Percentiles rank a stretch among this genome's conserved stretches.
These are phyloP conservation scores for Apiospora saccharicola DNA, from an alignment of 2,329 filamentous ascomycete genomes.

Conservation along the genomic window DNA sequence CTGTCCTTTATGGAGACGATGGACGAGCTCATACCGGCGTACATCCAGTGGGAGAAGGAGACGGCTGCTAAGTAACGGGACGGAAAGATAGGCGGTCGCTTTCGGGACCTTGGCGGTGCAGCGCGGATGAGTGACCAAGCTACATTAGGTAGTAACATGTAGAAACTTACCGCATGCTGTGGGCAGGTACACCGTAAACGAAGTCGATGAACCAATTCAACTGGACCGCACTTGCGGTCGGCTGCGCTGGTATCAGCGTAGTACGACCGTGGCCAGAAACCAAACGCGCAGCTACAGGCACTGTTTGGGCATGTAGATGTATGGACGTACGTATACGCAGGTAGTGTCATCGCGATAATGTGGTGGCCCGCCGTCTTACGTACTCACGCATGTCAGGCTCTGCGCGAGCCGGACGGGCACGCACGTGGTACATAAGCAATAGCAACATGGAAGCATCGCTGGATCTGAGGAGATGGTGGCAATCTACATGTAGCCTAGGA, in stretches of 20 bases:
- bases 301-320: not conserved
- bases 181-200: not conserved
- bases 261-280: not conserved
- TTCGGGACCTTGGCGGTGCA: not conserved
- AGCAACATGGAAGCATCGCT: not conserved
- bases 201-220: not conserved
- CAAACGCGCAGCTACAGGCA: no score
- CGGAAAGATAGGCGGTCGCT: not conserved
- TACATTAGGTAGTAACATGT: not conserved
- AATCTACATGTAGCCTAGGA: not conserved
- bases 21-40: conserved; percentile 17
- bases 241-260: not conserved
- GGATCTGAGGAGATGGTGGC: not conserved
- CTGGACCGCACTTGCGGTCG: not conserved
- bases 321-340: not conserved
- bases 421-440: not conserved
- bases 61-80: not conserved
- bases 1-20: conserved; percentile 22
- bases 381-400: not conserved
- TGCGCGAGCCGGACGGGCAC: not conserved
- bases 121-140: not conserved
- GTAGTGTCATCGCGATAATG: not conserved
- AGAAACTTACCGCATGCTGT: not conserved
- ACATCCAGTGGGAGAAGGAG: conserved; percentile 23
- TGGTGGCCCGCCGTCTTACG: not conserved